Percentiles rank a stretch among this genome's conserved stretches.
phyloP scores from a whole-genome alignment of 768 basidiomycete species.

The Rhodotorula kratochvilovae region DNA sequence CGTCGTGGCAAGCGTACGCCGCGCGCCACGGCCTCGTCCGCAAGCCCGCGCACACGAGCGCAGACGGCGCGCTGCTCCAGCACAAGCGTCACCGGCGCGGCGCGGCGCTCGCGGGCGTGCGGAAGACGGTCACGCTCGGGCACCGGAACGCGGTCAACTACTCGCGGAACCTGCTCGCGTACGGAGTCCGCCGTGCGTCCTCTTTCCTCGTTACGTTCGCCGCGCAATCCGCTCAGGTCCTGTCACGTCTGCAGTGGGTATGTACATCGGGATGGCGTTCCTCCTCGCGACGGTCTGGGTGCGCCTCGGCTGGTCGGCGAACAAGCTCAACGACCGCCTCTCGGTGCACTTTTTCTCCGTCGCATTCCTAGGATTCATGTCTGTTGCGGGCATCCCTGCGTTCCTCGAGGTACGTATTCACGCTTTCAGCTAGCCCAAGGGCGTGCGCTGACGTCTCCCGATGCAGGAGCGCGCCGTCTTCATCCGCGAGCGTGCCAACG shows the following conservation, averaged over 20 bases:
- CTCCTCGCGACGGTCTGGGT: constrained; percentile 56
- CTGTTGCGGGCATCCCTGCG: constrained; percentile 59
- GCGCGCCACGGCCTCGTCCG: neutral
- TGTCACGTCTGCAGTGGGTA: neutral
- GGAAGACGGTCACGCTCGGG: constrained; percentile 44
- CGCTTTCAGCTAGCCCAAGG: neutral
- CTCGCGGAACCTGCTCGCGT: constrained; percentile 57
- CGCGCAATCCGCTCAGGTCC: too few relatives aligned
- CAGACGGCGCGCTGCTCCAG: neutral
- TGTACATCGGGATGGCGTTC: constrained; percentile 45
- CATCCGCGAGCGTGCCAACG: constrained; percentile 58
- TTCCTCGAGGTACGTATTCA: constrained; percentile 52
- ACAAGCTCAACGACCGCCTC: constrained; percentile 45
- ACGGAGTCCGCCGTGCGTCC: constrained; percentile 55
- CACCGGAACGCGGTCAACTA: constrained; percentile 56
- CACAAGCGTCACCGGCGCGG: neutral
- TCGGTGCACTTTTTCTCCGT: constrained; percentile 53
- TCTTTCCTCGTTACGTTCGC: constrained; percentile 11
- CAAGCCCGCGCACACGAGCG: neutral
- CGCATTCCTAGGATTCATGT: constrained; percentile 46
- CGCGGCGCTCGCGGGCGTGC: neutral
- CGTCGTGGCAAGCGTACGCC: neutral
- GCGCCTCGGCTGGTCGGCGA: constrained; percentile 42
- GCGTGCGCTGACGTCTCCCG: constrained; percentile 30
- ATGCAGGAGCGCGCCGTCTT: constrained; percentile 54